Evolutionary conservation across 805 yeast species (phyloP).

Genomic region (fission yeast (Schizosaccharomyces pombe)): DNA sequence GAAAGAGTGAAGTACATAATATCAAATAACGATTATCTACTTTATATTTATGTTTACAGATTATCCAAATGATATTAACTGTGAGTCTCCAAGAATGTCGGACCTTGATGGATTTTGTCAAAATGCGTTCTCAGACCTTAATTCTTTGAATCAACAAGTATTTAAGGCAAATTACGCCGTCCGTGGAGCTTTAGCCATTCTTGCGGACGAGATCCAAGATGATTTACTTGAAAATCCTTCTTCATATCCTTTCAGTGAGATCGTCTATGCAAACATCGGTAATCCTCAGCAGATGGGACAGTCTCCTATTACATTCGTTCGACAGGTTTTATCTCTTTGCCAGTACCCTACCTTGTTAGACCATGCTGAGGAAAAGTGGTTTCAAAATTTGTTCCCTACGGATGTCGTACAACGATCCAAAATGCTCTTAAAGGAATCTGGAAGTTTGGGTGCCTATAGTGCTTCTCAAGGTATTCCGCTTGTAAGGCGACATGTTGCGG

Average conservation of each 20-base stretch:
- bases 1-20: no score
- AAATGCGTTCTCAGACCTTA: neutral
- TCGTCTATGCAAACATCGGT: slow-evolving; percentile 84
- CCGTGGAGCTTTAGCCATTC: slow-evolving; percentile 76
- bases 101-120: no score
- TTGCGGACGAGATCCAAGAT: slow-evolving; percentile 61
- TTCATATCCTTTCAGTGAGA: slow-evolving; percentile 49
- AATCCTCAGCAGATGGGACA: slow-evolving; percentile 95
- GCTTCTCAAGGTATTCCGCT: slow-evolving; percentile 67
- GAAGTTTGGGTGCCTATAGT: slow-evolving; percentile 88
- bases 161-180: slow-evolving; percentile 86
- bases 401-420: slow-evolving; percentile 62
- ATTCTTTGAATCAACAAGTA: slow-evolving; percentile 32
- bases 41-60: no score
- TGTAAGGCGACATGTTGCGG: slow-evolving; percentile 57
- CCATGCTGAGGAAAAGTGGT: slow-evolving; percentile 13
- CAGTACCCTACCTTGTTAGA: slow-evolving; percentile 58
- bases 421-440: slow-evolving; percentile 33
- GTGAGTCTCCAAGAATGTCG: no score
- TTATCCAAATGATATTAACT: no score
- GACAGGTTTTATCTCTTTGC: slow-evolving; percentile 67
- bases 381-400: slow-evolving; percentile 19
- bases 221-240: slow-evolving; percentile 31
- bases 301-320: slow-evolving; percentile 78
- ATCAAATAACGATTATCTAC: no score